Evolutionary conservation across 371 early-diverging fungal genomes (phyloP), one percentile per base, ranked within the genome.

Genomic region (Apophysomyces elegans): DNA sequence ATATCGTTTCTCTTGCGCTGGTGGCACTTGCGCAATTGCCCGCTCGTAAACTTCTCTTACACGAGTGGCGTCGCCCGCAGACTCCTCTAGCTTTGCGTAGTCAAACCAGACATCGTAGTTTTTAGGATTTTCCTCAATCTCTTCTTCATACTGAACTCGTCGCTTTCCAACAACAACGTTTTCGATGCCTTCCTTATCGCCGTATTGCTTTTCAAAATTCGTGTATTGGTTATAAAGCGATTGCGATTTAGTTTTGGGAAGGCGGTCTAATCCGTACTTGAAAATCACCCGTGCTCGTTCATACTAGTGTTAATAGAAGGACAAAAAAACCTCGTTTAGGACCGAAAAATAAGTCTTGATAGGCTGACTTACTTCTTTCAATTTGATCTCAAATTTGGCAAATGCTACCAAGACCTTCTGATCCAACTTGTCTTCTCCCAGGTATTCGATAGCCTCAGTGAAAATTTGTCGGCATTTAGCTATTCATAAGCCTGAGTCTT

Each of bases 61-160:
- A 38, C 90, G 88, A 0, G 84, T 88, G 6, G 81, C 70, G 47
- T 93, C 90, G 7, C 93, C 93, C 0, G 89, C 80, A 0, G 86
- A 80, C 71, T 97, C 97, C 68, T 97, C 98, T 7, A 98, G 78
- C 59, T 91, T 85, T 7, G 88, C 87, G 73, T 95, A 96, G 72
- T 97, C 98, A 61, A 99, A 93, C 99, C 99, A 99, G 13, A 88
- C 82, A 63, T 98, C 97, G 71, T 97, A 98, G 73, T 98, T 95
- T 41, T 89, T 86, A 11, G 95, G 88, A 63, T 92, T 94, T 4
- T 72, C 72, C 60, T 84, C 84, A 36, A 98, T 74, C 59, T 92
- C 92, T 75, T 92, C 90, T 71, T 96, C 96, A 74, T 98, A 98
- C 63, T 95, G 90, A 39, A 89, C 80, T 39, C 98, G 83, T 62